A percentile compares a stretch with the other conserved stretches of the same genome.
phyloP scores from a whole-genome alignment of 345 rosid species.

The Psidium friedrichsthalianum region DNA sequence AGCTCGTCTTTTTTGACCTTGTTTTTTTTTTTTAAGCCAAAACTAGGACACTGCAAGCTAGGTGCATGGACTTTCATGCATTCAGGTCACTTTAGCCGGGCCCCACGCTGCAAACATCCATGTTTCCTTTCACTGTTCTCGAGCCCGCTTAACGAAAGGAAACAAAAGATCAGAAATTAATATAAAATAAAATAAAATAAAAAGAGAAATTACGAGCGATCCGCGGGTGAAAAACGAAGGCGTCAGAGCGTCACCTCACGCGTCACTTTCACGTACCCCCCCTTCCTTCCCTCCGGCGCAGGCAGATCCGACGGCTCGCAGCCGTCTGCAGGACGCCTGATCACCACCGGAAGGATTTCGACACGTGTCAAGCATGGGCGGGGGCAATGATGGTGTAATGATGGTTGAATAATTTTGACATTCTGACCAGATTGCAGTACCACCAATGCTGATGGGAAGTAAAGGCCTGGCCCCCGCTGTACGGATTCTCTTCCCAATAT shows the following conservation, averaged over 20 bases:
- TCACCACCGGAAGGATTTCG: neutral
- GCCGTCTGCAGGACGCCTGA: neutral
- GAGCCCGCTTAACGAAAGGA: neutral
- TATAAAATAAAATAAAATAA: accelerated
- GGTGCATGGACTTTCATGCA: neutral
- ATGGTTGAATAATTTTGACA: constrained; percentile 40
- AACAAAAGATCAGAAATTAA: neutral
- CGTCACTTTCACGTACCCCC: neutral
- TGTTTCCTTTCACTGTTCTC: neutral
- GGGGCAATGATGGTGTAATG: constrained; percentile 28
- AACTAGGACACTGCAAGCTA: neutral
- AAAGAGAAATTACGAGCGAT: neutral
- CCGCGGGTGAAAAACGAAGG: neutral
- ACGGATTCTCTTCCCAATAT: neutral
- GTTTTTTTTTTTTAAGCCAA: neutral
- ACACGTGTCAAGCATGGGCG: constrained; percentile 16
- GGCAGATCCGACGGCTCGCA: constrained; percentile 27
- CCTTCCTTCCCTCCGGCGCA: neutral
- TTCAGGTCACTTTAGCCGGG: neutral
- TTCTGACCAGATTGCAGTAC: constrained; percentile 5
- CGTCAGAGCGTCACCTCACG: neutral
- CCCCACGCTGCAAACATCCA: neutral
- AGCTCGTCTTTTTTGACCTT: too few relatives aligned
- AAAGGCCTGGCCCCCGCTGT: neutral
- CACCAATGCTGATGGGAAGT: neutral